Evolutionary conservation across 2,329 filamentous ascomycete genomes (phyloP).

Genomic region (Penicillium frequentans): DNA sequence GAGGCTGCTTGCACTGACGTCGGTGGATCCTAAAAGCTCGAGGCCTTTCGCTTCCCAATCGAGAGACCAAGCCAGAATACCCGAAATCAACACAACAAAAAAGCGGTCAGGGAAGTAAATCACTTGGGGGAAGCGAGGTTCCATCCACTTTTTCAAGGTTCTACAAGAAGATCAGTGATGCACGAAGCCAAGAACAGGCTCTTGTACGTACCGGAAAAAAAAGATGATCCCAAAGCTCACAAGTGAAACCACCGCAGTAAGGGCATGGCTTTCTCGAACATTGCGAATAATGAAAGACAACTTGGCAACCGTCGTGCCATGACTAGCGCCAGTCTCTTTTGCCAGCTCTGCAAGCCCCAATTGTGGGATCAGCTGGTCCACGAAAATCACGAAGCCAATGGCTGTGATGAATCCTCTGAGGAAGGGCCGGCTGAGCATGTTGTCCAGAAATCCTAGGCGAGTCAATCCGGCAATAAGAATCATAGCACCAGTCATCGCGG

Average conservation of each 20-base stretch:
- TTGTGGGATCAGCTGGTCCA: constrained; percentile 91
- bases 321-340: constrained; percentile 61
- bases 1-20: constrained; percentile 66
- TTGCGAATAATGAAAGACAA: constrained; percentile 75
- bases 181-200: not conserved
- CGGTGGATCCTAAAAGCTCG: constrained; percentile 77
- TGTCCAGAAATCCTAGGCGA: constrained; percentile 88
- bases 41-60: constrained; percentile 79
- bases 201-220: constrained; percentile 68
- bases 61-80: constrained; percentile 73
- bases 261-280: constrained; percentile 63
- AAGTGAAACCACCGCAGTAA: constrained; percentile 75
- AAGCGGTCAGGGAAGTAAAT: constrained; percentile 93
- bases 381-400: constrained; percentile 92
- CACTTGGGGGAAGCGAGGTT: constrained; percentile 74
- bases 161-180: constrained; percentile 46
- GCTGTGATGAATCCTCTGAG: constrained; percentile 94
- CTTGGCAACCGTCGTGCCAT: constrained; percentile 86
- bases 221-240: constrained; percentile 86
- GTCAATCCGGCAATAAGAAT: constrained; percentile 85
- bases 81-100: constrained; percentile 80
- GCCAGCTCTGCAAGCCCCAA: constrained; percentile 72
- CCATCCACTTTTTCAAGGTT: constrained; percentile 76
- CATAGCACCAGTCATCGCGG: constrained; percentile 81
- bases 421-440: constrained; percentile 89